Evolutionary conservation across 495 filamentous ascomycete genomes (phyloP).

Genomic region (Podospora didyma): DNA sequence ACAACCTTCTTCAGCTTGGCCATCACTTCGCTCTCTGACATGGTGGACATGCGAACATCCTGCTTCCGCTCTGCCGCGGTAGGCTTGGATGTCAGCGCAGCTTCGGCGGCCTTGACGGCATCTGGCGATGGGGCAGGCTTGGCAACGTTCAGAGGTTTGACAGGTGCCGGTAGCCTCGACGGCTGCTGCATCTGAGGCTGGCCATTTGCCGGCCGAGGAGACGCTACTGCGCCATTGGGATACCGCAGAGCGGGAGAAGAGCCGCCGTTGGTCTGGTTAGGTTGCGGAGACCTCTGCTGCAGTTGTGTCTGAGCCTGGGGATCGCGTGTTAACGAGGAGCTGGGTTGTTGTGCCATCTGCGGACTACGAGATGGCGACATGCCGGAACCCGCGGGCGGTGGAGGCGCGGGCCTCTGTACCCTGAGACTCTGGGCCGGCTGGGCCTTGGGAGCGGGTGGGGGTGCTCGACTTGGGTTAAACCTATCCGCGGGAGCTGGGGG

Average conservation of each 20-base stretch:
- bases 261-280: constrained; percentile 23
- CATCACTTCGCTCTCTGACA: constrained; percentile 97
- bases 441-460: constrained; percentile 57
- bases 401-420: constrained; percentile 49
- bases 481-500: constrained; percentile 49
- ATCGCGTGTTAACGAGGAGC: constrained; percentile 26
- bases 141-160: constrained; percentile 90
- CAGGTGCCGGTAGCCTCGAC: constrained; percentile 62
- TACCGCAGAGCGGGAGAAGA: constrained; percentile 24
- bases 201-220: constrained; percentile 27
- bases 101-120: constrained; percentile 75
- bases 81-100: constrained; percentile 71
- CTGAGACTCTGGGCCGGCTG: constrained; percentile 47
- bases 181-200: constrained; percentile 44
- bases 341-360: constrained; percentile 37
- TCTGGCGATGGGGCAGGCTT: constrained; percentile 64
- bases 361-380: constrained; percentile 29
- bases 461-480: constrained; percentile 77
- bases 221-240: constrained; percentile 33
- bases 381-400: constrained; percentile 39
- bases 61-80: constrained; percentile 68
- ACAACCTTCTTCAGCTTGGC: constrained; percentile 87
- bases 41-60: constrained; percentile 91
- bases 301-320: constrained; percentile 15
- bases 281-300: constrained; percentile 23